Percentiles rank a stretch among this genome's conserved stretches.
Conservation (phyloP, 306 rosid species). For the Gleditsia sinensis region DNA sequence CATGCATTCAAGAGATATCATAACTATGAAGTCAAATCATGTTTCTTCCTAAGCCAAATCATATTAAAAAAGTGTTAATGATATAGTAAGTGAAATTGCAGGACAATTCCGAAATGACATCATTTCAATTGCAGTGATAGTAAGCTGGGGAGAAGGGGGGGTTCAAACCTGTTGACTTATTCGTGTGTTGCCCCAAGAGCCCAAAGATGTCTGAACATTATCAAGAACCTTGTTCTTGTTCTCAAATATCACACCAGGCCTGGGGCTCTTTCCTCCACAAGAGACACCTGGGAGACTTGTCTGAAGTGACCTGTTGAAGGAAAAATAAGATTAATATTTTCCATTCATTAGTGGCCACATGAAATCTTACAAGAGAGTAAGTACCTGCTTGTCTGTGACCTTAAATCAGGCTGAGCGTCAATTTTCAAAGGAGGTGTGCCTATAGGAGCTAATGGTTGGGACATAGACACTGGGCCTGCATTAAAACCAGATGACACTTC, state of each 20-base stretch:
- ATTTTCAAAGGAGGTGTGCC: conserved; percentile 87
- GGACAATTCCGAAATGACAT: neutral
- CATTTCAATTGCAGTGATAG: conserved; percentile 1
- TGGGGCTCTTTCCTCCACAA: conserved; percentile 52
- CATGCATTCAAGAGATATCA: neutral
- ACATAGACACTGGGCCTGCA: conserved; percentile 48
- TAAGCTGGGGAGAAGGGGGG: neutral
- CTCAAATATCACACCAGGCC: conserved; percentile 57
- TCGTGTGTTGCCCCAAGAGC: conserved; percentile 70
- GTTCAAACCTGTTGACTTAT: conserved; percentile 79
- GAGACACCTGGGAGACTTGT: conserved; percentile 54
- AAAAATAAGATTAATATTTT: conserved; percentile 25
- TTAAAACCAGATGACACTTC: conserved; percentile 71
- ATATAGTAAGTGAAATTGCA: neutral
- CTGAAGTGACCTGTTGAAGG: conserved; percentile 58
- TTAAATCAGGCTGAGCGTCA: conserved; percentile 64
- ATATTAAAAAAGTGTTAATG: conserved; percentile 21
- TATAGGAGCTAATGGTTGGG: conserved; percentile 87
- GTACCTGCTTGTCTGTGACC: conserved; percentile 73
- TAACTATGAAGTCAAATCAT: neutral
- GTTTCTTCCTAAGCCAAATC: no score
- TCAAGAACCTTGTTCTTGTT: conserved; percentile 69
- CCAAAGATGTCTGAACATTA: conserved; percentile 65
- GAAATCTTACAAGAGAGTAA: conserved; percentile 20
- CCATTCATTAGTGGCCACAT: neutral